phyloP scores from a whole-genome alignment of 176 grass and related monocot genomes.

The Triticum turgidum region DNA sequence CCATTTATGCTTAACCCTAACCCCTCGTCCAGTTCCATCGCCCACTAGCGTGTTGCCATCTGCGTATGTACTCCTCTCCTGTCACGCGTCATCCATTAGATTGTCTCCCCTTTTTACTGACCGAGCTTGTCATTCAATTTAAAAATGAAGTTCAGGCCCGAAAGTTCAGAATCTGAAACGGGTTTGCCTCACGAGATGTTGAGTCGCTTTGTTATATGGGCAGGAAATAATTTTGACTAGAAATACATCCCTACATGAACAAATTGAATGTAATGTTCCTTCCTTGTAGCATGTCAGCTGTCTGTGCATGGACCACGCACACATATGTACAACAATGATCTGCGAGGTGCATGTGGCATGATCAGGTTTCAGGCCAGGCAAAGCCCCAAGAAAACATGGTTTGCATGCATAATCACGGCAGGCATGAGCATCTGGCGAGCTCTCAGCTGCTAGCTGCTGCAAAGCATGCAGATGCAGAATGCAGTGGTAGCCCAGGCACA shows the following conservation, averaged over 20 bases:
- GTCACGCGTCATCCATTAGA: conserved; percentile 12
- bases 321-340: conserved; percentile 29
- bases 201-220: no score
- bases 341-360: conserved; percentile 28
- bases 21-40: background rate
- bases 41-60: conserved; percentile 39
- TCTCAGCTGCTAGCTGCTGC: conserved; percentile 21
- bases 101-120: background rate
- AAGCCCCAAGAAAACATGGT: conserved; percentile 32
- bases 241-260: conserved; percentile 12
- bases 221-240: background rate
- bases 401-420: conserved; percentile 24
- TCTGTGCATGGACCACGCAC: conserved; percentile 34
- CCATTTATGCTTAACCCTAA: conserved; percentile 57
- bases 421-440: conserved; percentile 31
- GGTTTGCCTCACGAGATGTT: background rate
- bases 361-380: conserved; percentile 33
- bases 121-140: background rate
- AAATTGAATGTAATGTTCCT: conserved; percentile 34
- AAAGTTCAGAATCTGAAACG: conserved; percentile 7
- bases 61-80: conserved; percentile 24
- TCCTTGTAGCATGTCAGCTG: conserved; percentile 28
- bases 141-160: background rate
- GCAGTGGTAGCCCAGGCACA: conserved; percentile 28
- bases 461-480: conserved; percentile 29